Base-by-base conservation (phyloP, 208 protist species). In the Chromosphaera perkinsii region DNA sequence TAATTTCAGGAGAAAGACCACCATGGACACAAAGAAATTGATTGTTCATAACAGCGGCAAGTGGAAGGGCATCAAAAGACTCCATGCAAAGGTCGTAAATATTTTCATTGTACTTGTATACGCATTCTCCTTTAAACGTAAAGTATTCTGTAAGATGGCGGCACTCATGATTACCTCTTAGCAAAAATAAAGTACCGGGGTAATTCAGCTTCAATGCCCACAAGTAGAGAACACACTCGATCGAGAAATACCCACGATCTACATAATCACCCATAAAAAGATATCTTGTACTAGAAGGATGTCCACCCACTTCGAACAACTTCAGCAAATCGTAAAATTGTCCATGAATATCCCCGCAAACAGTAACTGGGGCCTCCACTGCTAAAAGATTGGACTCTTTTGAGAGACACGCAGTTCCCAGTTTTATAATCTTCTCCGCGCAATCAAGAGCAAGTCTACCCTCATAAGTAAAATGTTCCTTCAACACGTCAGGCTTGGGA, bases 141-240 rank as follows among this genome's bases (percentile, higher is more conserved):
- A 97, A 96, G 74, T 95, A 96, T 22, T 91, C 90, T 12, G 91
- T 95, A 5, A 98, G 76, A 65, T 96, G 92, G n/a, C 92, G 79
- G 61, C 90, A 96, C 76, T 98, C 93, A 73, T 98, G 94, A 78
- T 98, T 98, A 40, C 94, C 94, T 63, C 94, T 86, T 2, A 98
- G 70, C 71, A 97, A 84, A 26, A 89, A 83, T 64, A 97, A 87
- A 0, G 78, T 85, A 12, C 84, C 72, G 5, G 91, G 91, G 68
- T 92, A 93, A 42, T 73, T 69, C 47, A 95, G 85, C 71, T 97
- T 97, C 61, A 91, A 88, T 51, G 87, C 80, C 69, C 92, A 91
- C n/a, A 97, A 78, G 33, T 95, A 90, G 10, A 96, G 61, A 29
- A 73, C 60, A 58, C 68, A 73, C 42, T 72, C 88, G 37, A 76